Conservation (phyloP, 495 filamentous ascomycete species). For the Filosporella fistucella region DNA sequence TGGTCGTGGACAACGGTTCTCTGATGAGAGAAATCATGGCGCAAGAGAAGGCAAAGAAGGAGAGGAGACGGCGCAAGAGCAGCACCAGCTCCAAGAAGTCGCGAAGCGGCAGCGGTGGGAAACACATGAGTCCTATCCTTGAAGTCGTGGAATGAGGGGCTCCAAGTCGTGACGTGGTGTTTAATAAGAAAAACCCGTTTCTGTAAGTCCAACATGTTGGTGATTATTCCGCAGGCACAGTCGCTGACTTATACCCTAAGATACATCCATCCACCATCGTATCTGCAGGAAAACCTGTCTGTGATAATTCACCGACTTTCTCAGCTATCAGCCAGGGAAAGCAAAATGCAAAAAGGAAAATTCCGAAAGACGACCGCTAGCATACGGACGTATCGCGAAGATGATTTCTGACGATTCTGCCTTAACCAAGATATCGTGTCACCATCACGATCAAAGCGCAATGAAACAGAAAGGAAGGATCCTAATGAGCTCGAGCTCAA, state of each 20-base stretch:
- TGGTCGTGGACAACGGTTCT: constrained; percentile 17
- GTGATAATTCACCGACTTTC: constrained; percentile 2
- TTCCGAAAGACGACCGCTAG: neutral
- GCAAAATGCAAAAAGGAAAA: neutral
- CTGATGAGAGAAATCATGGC: constrained; percentile 21
- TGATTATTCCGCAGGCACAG: neutral
- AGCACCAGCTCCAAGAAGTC: constrained; percentile 19
- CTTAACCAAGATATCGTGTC: neutral
- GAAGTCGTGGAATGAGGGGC: constrained; percentile 21
- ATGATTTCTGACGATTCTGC: neutral
- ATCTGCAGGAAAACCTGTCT: neutral
- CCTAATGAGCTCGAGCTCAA: constrained; percentile 3
- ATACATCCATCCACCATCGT: neutral
- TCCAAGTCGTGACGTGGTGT: neutral
- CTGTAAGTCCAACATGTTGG: no score
- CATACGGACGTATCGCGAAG: neutral
- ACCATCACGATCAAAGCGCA: neutral
- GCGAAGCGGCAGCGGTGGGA: constrained; percentile 14
- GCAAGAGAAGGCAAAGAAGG: constrained; percentile 22
- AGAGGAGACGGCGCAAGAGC: constrained; percentile 7
- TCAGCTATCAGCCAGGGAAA: no score
- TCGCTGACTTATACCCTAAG: constrained; percentile 8
- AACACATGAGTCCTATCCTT: constrained; percentile 23
- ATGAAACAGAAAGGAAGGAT: neutral
- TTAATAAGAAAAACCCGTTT: no score